Conservation (phyloP, 1,139 yeast species). For the Lodderomyces pseudojiufengensis region DNA sequence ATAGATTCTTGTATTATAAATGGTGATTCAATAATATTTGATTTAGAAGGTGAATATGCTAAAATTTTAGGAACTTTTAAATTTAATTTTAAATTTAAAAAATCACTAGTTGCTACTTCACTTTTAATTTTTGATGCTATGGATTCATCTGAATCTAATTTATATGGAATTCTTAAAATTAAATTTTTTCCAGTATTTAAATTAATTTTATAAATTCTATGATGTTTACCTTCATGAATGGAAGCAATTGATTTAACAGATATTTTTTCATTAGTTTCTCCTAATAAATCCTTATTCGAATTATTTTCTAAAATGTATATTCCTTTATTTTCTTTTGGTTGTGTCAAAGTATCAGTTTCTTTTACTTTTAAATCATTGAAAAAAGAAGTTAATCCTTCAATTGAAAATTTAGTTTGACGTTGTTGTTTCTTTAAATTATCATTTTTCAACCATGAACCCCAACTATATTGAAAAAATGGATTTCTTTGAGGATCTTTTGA, state of each 20-base stretch:
- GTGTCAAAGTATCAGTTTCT: slow-evolving; percentile 12
- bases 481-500: slow-evolving; percentile 67
- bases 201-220: slow-evolving; percentile 72
- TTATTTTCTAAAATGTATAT: slow-evolving; percentile 46
- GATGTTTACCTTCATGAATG: slow-evolving; percentile 91
- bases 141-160: slow-evolving; percentile 59
- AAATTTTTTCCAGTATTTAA: slow-evolving; percentile 60
- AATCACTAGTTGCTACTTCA: slow-evolving; percentile 93
- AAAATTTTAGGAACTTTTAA: slow-evolving; percentile 69
- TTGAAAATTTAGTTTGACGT: slow-evolving; percentile 78
- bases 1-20: slow-evolving; percentile 77
- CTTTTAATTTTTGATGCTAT: slow-evolving; percentile 68
- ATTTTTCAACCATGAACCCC: slow-evolving; percentile 93
- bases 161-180: slow-evolving; percentile 82
- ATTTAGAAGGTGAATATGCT: slow-evolving; percentile 62
- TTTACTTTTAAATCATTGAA: slow-evolving; percentile 36
- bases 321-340: slow-evolving; percentile 32
- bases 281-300: slow-evolving; percentile 36
- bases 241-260: slow-evolving; percentile 71
- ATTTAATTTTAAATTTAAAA: slow-evolving; percentile 52
- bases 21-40: slow-evolving; percentile 66
- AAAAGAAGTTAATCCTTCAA: slow-evolving; percentile 64
- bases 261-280: slow-evolving; percentile 34
- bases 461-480: slow-evolving; percentile 77
- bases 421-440: slow-evolving; percentile 69